These are phyloP conservation scores for Fraxinus angustifolia DNA, from an alignment of 305 asterid species.

Conservation along the genomic window DNA sequence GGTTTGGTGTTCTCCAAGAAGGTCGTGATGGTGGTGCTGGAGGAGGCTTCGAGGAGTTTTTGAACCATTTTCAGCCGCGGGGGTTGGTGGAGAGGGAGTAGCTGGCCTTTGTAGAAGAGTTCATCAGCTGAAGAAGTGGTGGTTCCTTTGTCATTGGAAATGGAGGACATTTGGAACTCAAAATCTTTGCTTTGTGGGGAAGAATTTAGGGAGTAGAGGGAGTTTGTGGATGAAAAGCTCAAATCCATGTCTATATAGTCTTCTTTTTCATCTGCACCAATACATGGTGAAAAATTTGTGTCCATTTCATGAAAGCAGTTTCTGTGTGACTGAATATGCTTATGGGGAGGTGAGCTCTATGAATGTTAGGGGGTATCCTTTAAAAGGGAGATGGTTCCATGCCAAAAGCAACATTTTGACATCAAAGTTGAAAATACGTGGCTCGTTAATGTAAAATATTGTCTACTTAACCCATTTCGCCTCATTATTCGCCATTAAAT, in stretches of 20 bases:
- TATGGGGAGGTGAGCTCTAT: slow-evolving; percentile 43
- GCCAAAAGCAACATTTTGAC: slow-evolving; percentile 11
- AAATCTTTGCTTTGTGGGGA: slow-evolving; percentile 57
- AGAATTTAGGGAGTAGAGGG: slow-evolving; percentile 17
- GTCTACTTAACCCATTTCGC: background rate
- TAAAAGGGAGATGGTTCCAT: slow-evolving; percentile 60
- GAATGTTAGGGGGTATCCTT: slow-evolving; percentile 37
- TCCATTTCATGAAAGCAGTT: slow-evolving; percentile 35
- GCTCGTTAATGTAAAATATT: background rate
- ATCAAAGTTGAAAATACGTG: background rate
- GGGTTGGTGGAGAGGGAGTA: slow-evolving; percentile 77
- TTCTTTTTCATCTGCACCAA: slow-evolving; percentile 37
- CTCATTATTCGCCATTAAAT: too few relatives aligned
- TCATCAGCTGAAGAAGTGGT: slow-evolving; percentile 67
- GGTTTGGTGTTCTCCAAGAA: slow-evolving; percentile 16
- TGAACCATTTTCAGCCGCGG: slow-evolving; percentile 58
- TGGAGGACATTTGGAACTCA: slow-evolving; percentile 66
- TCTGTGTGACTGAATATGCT: slow-evolving; percentile 32
- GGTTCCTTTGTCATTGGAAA: slow-evolving; percentile 26
- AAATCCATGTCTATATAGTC: slow-evolving; percentile 74
- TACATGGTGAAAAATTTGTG: slow-evolving; percentile 14
- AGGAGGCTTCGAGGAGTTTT: slow-evolving; percentile 33
- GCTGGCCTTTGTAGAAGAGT: slow-evolving; percentile 80
- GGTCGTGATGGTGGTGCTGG: slow-evolving; percentile 16
- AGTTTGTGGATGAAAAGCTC: slow-evolving; percentile 27